Evolutionary conservation across 108 stramenopile species (phyloP), one percentile per base, ranked within the genome.

Genomic region (Mayamaea pseudoterrestris): DNA sequence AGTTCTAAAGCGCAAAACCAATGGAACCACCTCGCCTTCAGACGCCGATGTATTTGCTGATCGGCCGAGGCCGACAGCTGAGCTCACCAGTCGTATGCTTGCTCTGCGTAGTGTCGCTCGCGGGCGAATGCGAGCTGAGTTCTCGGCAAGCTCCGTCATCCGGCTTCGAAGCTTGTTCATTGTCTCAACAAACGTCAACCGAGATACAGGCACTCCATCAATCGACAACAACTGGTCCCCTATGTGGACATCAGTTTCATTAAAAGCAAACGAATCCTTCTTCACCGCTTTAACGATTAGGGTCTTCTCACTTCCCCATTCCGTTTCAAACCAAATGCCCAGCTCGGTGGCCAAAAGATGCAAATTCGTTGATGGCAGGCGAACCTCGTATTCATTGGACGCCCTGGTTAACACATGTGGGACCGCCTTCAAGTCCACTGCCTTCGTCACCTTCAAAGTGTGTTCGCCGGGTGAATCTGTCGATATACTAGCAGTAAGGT

Each of bases 261-360:
- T 69, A 53, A 71, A 81, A 24, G 93, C 85, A 64, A 60, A 93
- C 29, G 74, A 74, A 27, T 73, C 80, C n/a, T 72, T 63, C 32
- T 75, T 88, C 35, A 83, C 72, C 32, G 81, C 90, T 57, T 95
- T 93, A 13, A 97, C 93, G 23, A 97, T 80, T 5, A 93, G 59
- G 37, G 73, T 61, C 35, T 66, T 52, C 21, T 86, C 80, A 11
- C 56, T 58, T 40, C 73, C 67, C 80, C 83, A 93, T 28, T 93
- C 92, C 16, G 93, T 95, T 73, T 97, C 95, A 55, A 97, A 93
- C 72, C 78, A 97, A 23, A 93, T 66, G 25, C 93, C 93, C 21
- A 96, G 66, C 40, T 90, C 89, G 16, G 90, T 85, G 55, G 66
- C 61, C 76, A 76, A 80, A 16, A 47, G 47, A 8, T 47, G 32